Evolutionary conservation across 2,329 filamentous ascomycete genomes (phyloP).

Genomic region (Hypoxylon sp.): DNA sequence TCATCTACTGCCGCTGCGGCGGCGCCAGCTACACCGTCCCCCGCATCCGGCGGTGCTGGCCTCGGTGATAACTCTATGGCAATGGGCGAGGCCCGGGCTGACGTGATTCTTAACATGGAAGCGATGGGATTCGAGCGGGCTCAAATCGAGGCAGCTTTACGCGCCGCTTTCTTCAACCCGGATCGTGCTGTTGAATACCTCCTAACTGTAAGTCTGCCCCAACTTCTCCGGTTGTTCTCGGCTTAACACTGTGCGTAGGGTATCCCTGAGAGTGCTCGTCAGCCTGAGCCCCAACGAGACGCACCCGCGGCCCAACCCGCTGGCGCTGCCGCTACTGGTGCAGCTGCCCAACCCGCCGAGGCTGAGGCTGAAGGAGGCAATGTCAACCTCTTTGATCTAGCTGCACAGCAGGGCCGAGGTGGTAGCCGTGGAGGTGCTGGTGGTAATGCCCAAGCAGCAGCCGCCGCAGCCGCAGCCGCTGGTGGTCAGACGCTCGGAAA

Average conservation of each 20-base stretch:
- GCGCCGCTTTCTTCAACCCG: conserved; percentile 96
- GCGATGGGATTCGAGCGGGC: conserved; percentile 94
- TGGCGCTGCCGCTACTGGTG: conserved; percentile 61
- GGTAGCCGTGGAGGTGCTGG: conserved; percentile 60
- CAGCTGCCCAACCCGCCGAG: conserved; percentile 59
- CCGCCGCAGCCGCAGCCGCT: conserved; percentile 63
- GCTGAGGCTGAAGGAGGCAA: conserved; percentile 67
- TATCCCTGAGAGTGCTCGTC: conserved; percentile 87
- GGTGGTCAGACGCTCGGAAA: conserved; percentile 73
- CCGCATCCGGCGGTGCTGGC: conserved; percentile 66
- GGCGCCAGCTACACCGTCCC: conserved; percentile 68
- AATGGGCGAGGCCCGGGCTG: conserved; percentile 85
- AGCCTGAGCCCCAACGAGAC: conserved; percentile 72
- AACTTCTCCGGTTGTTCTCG: background rate
- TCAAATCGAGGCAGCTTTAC: conserved; percentile 94
- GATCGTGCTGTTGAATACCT: conserved; percentile 98
- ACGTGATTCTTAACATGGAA: conserved; percentile 93
- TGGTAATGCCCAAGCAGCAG: conserved; percentile 59
- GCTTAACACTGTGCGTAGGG: conserved; percentile 68
- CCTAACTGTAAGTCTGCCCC: conserved; percentile 75
- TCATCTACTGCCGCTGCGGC: conserved; percentile 58
- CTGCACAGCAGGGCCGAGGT: conserved; percentile 78
- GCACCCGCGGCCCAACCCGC: conserved; percentile 56
- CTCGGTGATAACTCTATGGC: conserved; percentile 85
- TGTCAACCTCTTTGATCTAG: conserved; percentile 93